A percentile compares a stretch with the other conserved stretches of the same genome.
Conservation (phyloP, 140 eudicot species). For the Artemisia princeps region DNA sequence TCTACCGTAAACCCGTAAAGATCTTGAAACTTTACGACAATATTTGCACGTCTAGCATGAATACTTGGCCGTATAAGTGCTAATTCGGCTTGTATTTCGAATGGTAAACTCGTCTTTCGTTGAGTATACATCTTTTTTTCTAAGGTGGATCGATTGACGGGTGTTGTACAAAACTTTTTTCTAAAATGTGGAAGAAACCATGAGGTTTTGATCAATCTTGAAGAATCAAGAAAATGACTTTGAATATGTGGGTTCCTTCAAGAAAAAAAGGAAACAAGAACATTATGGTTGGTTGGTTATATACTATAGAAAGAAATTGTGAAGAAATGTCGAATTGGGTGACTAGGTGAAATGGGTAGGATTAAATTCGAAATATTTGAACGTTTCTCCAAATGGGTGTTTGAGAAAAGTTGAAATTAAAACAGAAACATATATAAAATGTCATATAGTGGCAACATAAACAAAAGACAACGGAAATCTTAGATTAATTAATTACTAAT, state of each 20-base stretch:
- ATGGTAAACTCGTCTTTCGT: slow-evolving; percentile 38
- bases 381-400: slow-evolving; percentile 40
- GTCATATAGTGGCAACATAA: slow-evolving; percentile 22
- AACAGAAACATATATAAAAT: slow-evolving; percentile 18
- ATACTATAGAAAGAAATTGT: slow-evolving; percentile 2
- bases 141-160: slow-evolving; percentile 25
- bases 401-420: slow-evolving; percentile 29
- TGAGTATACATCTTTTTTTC: slow-evolving; percentile 44
- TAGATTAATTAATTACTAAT: not conserved
- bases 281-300: slow-evolving; percentile 21
- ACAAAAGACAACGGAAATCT: slow-evolving; percentile 12
- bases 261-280: slow-evolving; percentile 19
- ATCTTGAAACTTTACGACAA: slow-evolving; percentile 87
- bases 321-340: slow-evolving; percentile 11
- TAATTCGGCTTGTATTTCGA: slow-evolving; percentile 48
- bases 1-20: slow-evolving; percentile 84
- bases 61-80: slow-evolving; percentile 73
- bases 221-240: slow-evolving; percentile 24
- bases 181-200: slow-evolving; percentile 29
- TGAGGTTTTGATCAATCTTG: slow-evolving; percentile 21
- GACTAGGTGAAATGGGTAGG: slow-evolving; percentile 14
- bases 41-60: slow-evolving; percentile 84
- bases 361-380: slow-evolving; percentile 19
- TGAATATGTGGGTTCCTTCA: slow-evolving; percentile 24
- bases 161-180: slow-evolving; percentile 9